A percentile compares a stretch with the other conserved stretches of the same genome.
Evolutionary conservation across 495 filamentous ascomycete genomes (phyloP).

Genomic region (Talaromyces nanjingensis): DNA sequence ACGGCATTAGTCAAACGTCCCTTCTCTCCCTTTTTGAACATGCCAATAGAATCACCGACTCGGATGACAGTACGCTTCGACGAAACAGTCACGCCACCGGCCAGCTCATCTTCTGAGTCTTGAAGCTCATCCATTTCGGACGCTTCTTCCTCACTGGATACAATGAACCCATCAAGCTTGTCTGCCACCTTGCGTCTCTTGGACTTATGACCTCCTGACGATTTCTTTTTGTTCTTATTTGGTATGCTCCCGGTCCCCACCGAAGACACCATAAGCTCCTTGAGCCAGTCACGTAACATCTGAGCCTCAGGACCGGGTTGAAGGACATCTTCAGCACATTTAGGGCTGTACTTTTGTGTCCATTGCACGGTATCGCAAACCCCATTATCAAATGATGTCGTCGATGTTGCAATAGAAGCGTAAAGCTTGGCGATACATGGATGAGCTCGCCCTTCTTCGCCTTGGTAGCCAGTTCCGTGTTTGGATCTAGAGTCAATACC

Average conservation of each 20-base stretch:
- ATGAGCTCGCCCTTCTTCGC: conserved; percentile 25
- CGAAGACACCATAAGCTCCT: conserved; percentile 60
- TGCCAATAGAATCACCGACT: conserved; percentile 38
- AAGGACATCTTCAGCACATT: conserved; percentile 61
- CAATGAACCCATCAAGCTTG: conserved; percentile 76
- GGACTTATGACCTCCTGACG: conserved; percentile 40
- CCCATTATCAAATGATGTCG: conserved; percentile 75
- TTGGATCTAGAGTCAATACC: not conserved
- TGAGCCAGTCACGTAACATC: conserved; percentile 81
- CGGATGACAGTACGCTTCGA: conserved; percentile 60
- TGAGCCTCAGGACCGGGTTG: conserved; percentile 65
- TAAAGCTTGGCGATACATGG: conserved; percentile 56
- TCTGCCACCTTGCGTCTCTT: conserved; percentile 63
- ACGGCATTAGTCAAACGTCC: conserved; percentile 50
- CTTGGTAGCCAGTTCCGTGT: conserved; percentile 2
- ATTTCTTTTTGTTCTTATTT: conserved; percentile 34
- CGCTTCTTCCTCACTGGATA: conserved; percentile 76
- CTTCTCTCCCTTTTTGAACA: conserved; percentile 32
- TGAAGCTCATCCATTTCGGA: conserved; percentile 67
- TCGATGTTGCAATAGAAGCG: conserved; percentile 45
- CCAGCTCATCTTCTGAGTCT: conserved; percentile 51
- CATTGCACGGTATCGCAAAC: conserved; percentile 69
- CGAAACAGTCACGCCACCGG: conserved; percentile 28
- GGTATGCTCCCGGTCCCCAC: conserved; percentile 56
- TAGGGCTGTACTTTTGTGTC: conserved; percentile 83